A percentile compares a stretch with the other conserved stretches of the same genome.
Conservation (phyloP, 495 filamentous ascomycete species). For the Trichoderma asperelloides region DNA sequence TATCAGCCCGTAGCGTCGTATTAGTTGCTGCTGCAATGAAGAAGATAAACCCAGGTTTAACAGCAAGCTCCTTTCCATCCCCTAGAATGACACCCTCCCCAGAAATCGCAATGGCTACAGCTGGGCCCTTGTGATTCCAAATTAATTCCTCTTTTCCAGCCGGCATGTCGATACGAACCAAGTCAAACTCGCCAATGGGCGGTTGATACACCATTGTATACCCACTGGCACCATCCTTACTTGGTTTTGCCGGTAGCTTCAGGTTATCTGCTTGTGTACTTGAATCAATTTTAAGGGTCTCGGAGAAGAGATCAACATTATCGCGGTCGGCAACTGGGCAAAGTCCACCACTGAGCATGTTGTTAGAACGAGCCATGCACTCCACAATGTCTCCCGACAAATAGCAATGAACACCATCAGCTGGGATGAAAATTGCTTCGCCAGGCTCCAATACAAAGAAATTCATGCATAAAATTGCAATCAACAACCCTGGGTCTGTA, state of each 20-base stretch:
- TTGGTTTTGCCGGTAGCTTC: neutral
- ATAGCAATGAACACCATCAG: constrained; percentile 96
- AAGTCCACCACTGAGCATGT: constrained; percentile 71
- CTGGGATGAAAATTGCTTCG: constrained; percentile 91
- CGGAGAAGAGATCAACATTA: constrained; percentile 51
- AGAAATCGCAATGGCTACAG: constrained; percentile 54
- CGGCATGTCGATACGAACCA: constrained; percentile 41
- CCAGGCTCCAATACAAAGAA: constrained; percentile 68
- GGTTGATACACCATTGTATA: neutral
- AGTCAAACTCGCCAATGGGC: neutral
- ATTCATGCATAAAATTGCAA: constrained; percentile 66
- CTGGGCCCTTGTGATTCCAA: constrained; percentile 49
- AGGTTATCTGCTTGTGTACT: neutral
- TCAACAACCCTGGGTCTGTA: constrained; percentile 51
- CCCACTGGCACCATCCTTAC: neutral
- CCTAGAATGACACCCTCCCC: constrained; percentile 52
- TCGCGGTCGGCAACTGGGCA: constrained; percentile 57
- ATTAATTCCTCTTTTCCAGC: constrained; percentile 51
- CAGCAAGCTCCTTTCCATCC: constrained; percentile 40
- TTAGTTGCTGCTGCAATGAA: constrained; percentile 57
- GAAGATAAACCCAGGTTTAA: constrained; percentile 58
- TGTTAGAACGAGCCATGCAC: constrained; percentile 97
- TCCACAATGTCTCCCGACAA: constrained; percentile 94
- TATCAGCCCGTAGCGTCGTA: constrained; percentile 37
- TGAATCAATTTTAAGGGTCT: constrained; percentile 33